phyloP scores from a whole-genome alignment of 139 green algal species.

The Coelastrella sp. region DNA sequence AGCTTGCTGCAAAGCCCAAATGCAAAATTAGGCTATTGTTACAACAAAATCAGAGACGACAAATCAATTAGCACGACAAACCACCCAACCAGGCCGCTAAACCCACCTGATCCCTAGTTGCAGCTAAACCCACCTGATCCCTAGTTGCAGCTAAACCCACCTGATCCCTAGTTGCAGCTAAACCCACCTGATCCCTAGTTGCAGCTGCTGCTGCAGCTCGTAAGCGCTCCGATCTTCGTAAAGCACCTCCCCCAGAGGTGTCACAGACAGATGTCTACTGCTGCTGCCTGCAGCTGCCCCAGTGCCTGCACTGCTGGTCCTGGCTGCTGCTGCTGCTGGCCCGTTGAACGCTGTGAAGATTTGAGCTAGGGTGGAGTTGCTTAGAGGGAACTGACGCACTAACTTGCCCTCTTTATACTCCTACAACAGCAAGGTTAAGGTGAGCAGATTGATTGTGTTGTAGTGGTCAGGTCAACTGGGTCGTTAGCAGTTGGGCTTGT shows the following conservation, averaged over 20 bases:
- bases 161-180: not conserved
- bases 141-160: no score
- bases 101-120: no score
- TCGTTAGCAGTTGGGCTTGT: no score
- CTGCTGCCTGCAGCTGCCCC: not conserved
- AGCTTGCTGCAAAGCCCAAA: not conserved
- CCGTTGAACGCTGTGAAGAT: not conserved
- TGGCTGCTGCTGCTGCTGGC: not conserved
- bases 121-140: constrained; percentile 59
- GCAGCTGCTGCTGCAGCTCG: constrained; percentile 71
- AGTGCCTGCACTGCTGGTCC: not conserved
- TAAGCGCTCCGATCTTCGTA: constrained; percentile 92
- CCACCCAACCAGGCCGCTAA: no score
- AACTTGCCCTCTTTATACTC: not conserved
- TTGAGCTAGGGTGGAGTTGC: not conserved
- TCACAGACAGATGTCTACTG: not conserved
- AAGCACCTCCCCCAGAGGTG: constrained; percentile 81
- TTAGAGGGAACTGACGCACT: not conserved
- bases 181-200: not conserved
- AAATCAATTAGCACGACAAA: no score
- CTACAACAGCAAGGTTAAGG: not conserved
- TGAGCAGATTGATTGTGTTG: not conserved
- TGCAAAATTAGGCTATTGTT: no score
- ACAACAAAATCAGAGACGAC: no score
- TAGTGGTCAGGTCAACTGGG: no score